A percentile compares a stretch with the other conserved stretches of the same genome.
These are phyloP conservation scores for Paracoccidioides brasiliensis DNA, from an alignment of 2,329 filamentous ascomycete species.

Conservation along the genomic window DNA sequence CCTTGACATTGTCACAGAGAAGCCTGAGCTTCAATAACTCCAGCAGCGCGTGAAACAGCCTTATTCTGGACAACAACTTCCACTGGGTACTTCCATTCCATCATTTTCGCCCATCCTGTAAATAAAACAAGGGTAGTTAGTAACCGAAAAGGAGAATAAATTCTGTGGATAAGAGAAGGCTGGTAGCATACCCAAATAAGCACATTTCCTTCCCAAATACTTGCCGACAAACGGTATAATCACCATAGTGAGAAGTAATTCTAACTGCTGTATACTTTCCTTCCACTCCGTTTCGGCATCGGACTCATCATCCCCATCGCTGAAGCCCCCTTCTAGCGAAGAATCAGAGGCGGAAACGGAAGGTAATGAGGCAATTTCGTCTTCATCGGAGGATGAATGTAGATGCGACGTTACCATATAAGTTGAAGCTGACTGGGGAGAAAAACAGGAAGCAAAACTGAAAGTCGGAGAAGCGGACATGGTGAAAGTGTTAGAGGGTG, in stretches of 20 bases:
- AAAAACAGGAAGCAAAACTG: constrained; percentile 4
- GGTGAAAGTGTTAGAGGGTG: constrained; percentile 10
- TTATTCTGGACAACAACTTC: constrained; percentile 54
- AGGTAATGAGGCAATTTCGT: constrained; percentile 29
- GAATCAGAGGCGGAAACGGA: constrained; percentile 28
- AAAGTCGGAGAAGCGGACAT: constrained; percentile 22
- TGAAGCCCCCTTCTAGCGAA: constrained; percentile 39
- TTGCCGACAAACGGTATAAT: constrained; percentile 88
- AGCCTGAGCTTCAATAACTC: constrained; percentile 45
- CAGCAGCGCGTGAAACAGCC: constrained; percentile 48
- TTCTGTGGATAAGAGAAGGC: neutral
- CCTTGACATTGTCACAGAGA: constrained; percentile 19
- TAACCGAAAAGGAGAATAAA: neutral
- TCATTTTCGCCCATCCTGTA: constrained; percentile 79
- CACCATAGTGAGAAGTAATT: constrained; percentile 87
- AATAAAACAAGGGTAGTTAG: constrained; percentile 6
- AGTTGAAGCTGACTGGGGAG: constrained; percentile 24
- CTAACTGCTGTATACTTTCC: constrained; percentile 82
- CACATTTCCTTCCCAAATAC: constrained; percentile 86
- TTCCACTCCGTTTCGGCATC: constrained; percentile 95
- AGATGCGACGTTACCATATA: constrained; percentile 27
- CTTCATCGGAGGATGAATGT: constrained; percentile 21
- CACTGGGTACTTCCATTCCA: constrained; percentile 86
- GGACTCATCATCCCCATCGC: constrained; percentile 48
- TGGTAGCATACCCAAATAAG: constrained; percentile 69